Evolutionary conservation across 768 basidiomycete species (phyloP).

Genomic region (Collybiopsis luxurians): DNA sequence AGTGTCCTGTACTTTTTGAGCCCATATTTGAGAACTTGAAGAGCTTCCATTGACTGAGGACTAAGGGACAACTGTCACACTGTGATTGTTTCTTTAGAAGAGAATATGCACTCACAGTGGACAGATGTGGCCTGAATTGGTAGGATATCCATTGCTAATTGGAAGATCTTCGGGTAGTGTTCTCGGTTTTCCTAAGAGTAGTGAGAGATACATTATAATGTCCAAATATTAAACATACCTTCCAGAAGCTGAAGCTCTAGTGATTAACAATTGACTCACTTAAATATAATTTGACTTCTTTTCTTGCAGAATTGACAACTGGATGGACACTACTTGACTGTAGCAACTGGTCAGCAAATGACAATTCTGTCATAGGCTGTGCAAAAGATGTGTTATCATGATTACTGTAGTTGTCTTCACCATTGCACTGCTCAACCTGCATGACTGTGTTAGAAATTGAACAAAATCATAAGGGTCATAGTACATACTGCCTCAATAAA

Average conservation of each 20-base stretch:
- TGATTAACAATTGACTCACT: background rate
- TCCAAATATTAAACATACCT: too few relatives aligned
- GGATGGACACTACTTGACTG: background rate
- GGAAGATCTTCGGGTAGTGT: constrained; percentile 17
- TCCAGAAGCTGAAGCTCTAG: background rate
- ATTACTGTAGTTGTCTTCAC: background rate
- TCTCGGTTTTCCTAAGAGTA: background rate
- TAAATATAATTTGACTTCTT: background rate
- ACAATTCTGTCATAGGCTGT: background rate
- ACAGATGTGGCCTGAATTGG: constrained; percentile 27
- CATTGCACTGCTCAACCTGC: too few relatives aligned
- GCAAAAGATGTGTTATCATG: background rate
- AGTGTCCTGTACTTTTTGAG: background rate
- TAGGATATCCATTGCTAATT: constrained; percentile 22
- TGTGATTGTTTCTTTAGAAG: constrained; percentile 26
- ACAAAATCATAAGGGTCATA: too few relatives aligned
- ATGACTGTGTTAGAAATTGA: too few relatives aligned
- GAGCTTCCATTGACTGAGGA: constrained; percentile 20
- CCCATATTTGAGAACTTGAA: constrained; percentile 28
- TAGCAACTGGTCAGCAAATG: background rate
- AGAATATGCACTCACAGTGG: constrained; percentile 28
- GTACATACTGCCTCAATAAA: background rate
- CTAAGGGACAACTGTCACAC: constrained; percentile 17
- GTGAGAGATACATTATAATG: too few relatives aligned
- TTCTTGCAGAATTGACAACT: background rate